Percentiles rank a stretch among this genome's conserved stretches.
Evolutionary conservation across 331 rosid genomes (phyloP).

Genomic region (Dryas integrifolia): DNA sequence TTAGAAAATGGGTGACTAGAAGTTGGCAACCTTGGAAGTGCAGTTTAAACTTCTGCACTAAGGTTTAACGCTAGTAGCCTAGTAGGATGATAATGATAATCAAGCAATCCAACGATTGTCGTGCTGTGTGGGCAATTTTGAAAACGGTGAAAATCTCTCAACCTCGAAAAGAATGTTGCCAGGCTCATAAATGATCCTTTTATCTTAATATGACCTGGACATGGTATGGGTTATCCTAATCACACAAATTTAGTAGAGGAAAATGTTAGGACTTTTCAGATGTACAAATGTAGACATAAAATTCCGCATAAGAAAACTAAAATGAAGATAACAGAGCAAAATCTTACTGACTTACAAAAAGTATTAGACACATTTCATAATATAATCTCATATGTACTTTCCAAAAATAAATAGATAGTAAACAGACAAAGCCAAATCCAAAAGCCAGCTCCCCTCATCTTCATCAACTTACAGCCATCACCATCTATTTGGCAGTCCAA

Average conservation of each 20-base stretch:
- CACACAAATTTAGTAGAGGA: too few species aligned
- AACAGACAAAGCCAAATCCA: conserved; percentile 31
- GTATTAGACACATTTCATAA: conserved; percentile 14
- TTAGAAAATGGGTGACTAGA: background rate
- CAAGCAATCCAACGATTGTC: too few species aligned
- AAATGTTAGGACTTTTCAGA: background rate
- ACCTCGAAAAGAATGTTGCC: too few species aligned
- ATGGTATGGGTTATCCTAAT: too few species aligned
- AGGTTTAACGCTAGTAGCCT: too few species aligned
- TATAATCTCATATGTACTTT: conserved; percentile 14
- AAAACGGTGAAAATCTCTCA: too few species aligned
- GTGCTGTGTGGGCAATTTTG: too few species aligned
- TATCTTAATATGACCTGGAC: too few species aligned
- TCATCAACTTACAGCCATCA: conserved; percentile 40
- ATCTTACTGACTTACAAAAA: background rate
- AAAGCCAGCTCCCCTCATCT: conserved; percentile 37
- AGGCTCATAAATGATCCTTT: too few species aligned
- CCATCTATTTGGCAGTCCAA: conserved; percentile 41
- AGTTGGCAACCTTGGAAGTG: too few species aligned
- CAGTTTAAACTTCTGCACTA: background rate
- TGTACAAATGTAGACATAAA: background rate
- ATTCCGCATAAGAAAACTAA: background rate
- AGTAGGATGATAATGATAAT: too few species aligned
- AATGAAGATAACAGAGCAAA: background rate
- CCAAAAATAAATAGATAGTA: conserved; percentile 28